Base-by-base conservation (phyloP, 2,329 filamentous ascomycete species). In the Aureobasidium melanogenum region DNA sequence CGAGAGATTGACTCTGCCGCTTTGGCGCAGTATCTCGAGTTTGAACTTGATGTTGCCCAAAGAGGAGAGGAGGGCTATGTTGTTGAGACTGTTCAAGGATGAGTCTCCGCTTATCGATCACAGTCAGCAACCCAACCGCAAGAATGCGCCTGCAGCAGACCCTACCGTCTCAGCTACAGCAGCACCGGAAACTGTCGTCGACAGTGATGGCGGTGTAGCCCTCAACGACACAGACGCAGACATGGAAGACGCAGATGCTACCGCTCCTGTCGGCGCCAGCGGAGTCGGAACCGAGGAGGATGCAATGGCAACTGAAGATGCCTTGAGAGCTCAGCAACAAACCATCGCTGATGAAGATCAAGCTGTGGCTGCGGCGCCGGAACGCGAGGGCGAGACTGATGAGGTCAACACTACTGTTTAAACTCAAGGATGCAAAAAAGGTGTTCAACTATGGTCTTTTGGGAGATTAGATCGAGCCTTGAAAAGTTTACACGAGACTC, bases 31-130 rank as follows among this genome's bases (percentile, higher is more conserved):
- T 72, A 83, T 96, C 64, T 87, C 92, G 68, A 93, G 88, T 22
- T 81, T 97, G 63, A 99, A 99, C 73, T 83, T 99, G 59, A 99
- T 99, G 94, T 80, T 99, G 70, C 93, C 94, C 54, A 99, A 99
- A 79, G 94, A 99, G 73, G 94, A 99, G 66, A 85, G 94, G 17
- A 87, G 75, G 26, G 94, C 94, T 0, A 95, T 97, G 90, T 78
- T 97, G 67, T 80, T 97, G 65, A 83, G 94, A 24, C 80, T 99
- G 63, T 99, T 88, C 77, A 95, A 97, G 71, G 93, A 97, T 68
- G 88, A 88, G 30, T 88, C 89, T 0, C 90, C 90, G 4, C 80
- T 96, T 51, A 82, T 96, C 64, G 95, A 94, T 72, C 83, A 83
- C 67, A 66, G 64, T 26, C 70, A 71, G 32, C 67, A 67, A 10